Conservation (phyloP, 1,284 basidiomycete species). For the Cutaneotrichosporon mucoides region DNA sequence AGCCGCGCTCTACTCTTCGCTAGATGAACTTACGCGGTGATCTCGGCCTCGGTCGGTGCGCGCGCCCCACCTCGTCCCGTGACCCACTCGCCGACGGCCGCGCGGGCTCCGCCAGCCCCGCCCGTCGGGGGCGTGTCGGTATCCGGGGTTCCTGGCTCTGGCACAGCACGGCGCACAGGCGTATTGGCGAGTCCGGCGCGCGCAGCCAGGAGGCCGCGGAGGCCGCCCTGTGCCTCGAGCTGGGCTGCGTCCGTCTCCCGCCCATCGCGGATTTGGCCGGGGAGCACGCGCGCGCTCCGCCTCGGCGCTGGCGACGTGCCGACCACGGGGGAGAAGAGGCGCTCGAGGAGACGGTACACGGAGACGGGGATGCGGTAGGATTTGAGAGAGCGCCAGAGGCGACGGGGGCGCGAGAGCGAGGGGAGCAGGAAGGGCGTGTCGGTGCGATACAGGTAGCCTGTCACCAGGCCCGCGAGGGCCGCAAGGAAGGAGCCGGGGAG, state of each 20-base stretch:
- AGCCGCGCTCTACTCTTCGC: neutral
- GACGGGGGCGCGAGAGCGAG: conserved; percentile 25
- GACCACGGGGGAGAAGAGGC: conserved; percentile 60
- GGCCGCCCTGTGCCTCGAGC: conserved; percentile 32
- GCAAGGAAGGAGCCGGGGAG: conserved; percentile 62
- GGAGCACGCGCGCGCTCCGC: conserved; percentile 59
- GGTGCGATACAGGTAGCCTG: conserved; percentile 73
- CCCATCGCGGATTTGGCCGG: conserved; percentile 50
- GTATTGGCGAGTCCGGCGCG: conserved; percentile 18
- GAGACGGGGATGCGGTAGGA: conserved; percentile 64
- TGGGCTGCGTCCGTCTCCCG: neutral
- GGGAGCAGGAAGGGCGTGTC: conserved; percentile 57
- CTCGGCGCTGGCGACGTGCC: conserved; percentile 59
- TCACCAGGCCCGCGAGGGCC: conserved; percentile 61
- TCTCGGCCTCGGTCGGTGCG: conserved; percentile 69
- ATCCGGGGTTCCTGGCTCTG: neutral
- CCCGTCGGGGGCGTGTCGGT: neutral
- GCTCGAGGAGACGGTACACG: conserved; percentile 55
- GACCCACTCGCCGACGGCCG: conserved; percentile 73
- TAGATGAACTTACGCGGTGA: conserved; percentile 48
- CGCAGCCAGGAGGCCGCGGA: conserved; percentile 18
- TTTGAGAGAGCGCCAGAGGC: conserved; percentile 55
- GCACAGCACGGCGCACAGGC: conserved; percentile 1
- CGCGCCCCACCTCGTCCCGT: conserved; percentile 62
- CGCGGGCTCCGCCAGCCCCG: conserved; percentile 39